phyloP scores from a whole-genome alignment of 345 rosid species.

The Cardamine chenopodiifolia region DNA sequence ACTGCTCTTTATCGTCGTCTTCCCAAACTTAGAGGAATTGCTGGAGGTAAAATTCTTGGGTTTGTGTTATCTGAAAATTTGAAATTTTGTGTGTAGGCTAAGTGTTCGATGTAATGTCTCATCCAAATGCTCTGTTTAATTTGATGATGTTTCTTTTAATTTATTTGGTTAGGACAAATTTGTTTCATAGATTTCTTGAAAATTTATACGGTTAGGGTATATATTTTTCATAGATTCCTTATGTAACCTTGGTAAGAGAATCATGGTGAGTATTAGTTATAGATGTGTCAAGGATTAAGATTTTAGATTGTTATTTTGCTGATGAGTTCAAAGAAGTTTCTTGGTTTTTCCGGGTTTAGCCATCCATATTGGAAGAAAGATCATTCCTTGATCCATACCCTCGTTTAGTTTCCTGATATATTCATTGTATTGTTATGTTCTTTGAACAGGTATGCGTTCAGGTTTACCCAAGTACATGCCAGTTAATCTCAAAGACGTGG shows the following conservation, averaged over 20 bases:
- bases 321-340: neutral
- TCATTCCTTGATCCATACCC: neutral
- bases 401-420: conserved; percentile 25
- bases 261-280: neutral
- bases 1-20: conserved; percentile 91
- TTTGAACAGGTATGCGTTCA: conserved; percentile 76
- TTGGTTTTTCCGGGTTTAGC: neutral
- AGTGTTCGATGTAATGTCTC: conserved; percentile 41
- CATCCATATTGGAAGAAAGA: neutral
- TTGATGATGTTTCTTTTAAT: neutral
- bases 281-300: too few species aligned
- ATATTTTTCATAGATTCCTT: neutral
- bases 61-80: neutral
- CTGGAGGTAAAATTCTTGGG: conserved; percentile 63
- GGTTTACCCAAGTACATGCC: conserved; percentile 85
- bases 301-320: too few species aligned
- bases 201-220: neutral
- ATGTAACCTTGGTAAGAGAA: neutral
- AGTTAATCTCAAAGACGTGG: conserved; percentile 76
- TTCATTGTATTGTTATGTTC: neutral
- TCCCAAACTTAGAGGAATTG: conserved; percentile 90
- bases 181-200: neutral
- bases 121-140: neutral
- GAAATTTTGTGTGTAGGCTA: conserved; percentile 1
- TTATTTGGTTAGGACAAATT: neutral